phyloP scores from a whole-genome alignment of 176 grass and related monocot species.

The Tuctoria greenei region DNA sequence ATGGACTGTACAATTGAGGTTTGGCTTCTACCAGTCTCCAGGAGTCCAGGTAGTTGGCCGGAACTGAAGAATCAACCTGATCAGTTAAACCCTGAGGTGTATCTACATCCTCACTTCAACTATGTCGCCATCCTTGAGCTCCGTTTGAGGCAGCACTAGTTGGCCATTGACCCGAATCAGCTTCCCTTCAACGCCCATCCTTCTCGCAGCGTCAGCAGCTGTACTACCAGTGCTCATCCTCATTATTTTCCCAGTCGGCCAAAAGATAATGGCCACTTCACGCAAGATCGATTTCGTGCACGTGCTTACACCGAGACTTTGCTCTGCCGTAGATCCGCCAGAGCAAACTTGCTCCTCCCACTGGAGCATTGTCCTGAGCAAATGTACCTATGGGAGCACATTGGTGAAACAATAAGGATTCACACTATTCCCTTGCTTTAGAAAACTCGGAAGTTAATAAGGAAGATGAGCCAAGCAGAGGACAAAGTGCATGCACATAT shows the following conservation, averaged over 20 bases:
- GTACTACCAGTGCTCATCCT: conserved; percentile 86
- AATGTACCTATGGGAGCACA: conserved; percentile 54
- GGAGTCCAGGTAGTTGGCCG: conserved; percentile 31
- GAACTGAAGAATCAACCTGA: conserved; percentile 15
- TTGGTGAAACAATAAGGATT: conserved; percentile 16
- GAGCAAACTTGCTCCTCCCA: conserved; percentile 83
- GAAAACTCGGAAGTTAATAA: neutral
- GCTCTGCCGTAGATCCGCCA: conserved; percentile 49
- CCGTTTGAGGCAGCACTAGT: conserved; percentile 72
- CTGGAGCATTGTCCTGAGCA: conserved; percentile 90
- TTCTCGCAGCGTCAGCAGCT: conserved; percentile 80
- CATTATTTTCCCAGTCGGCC: conserved; percentile 86
- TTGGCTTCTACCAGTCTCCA: conserved; percentile 28
- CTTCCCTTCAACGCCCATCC: conserved; percentile 85
- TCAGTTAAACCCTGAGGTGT: conserved; percentile 5
- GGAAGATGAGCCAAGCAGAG: neutral
- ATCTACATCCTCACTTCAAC: conserved; percentile 83
- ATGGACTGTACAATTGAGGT: conserved; percentile 47
- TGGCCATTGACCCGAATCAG: conserved; percentile 82
- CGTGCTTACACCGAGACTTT: conserved; percentile 47
- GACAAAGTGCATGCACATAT: neutral
- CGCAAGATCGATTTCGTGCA: conserved; percentile 36
- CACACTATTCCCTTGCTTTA: neutral
- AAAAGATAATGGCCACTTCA: conserved; percentile 88
- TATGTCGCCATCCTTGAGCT: conserved; percentile 96